Conservation (phyloP, 768 basidiomycete species). For the Sarcodon sp. region DNA sequence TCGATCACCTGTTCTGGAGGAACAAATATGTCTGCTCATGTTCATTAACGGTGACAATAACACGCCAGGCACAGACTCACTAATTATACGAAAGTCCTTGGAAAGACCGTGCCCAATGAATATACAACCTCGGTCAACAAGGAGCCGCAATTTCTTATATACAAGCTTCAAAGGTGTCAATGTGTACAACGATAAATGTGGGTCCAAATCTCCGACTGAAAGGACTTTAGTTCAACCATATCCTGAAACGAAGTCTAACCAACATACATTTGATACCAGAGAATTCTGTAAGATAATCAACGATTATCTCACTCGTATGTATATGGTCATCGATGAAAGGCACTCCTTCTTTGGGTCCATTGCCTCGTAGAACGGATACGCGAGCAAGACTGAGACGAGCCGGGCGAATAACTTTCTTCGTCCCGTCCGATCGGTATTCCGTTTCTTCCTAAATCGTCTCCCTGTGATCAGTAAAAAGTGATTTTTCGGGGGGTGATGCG, state of each 20-base stretch:
- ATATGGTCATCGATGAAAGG: slow-evolving; percentile 99
- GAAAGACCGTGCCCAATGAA: slow-evolving; percentile 96
- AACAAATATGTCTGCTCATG: slow-evolving; percentile 73
- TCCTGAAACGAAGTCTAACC: slow-evolving; percentile 1
- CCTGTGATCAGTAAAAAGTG: background rate
- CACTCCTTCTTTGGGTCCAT: slow-evolving; percentile 64
- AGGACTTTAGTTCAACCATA: background rate
- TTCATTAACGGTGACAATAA: background rate
- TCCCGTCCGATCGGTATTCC: slow-evolving; percentile 90
- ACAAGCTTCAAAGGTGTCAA: slow-evolving; percentile 95
- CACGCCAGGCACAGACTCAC: slow-evolving; percentile 31
- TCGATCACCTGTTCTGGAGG: slow-evolving; percentile 94
- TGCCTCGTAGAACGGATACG: slow-evolving; percentile 86
- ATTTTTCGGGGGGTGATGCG: background rate
- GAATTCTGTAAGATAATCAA: slow-evolving; percentile 94
- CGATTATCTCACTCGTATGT: slow-evolving; percentile 88
- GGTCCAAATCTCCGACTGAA: slow-evolving; percentile 87
- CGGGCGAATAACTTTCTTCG: slow-evolving; percentile 84
- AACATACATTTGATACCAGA: slow-evolving; percentile 87
- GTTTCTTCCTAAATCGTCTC: slow-evolving; percentile 64
- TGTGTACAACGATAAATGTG: slow-evolving; percentile 68
- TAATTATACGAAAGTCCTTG: slow-evolving; percentile 98
- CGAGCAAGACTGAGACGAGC: slow-evolving; percentile 86
- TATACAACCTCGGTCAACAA: slow-evolving; percentile 91
- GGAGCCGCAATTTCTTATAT: slow-evolving; percentile 89